These are phyloP conservation scores for Anthoceros angustus DNA, from an alignment of 225 moss, liverwort and hornwort genomes.

Conservation along the genomic window DNA sequence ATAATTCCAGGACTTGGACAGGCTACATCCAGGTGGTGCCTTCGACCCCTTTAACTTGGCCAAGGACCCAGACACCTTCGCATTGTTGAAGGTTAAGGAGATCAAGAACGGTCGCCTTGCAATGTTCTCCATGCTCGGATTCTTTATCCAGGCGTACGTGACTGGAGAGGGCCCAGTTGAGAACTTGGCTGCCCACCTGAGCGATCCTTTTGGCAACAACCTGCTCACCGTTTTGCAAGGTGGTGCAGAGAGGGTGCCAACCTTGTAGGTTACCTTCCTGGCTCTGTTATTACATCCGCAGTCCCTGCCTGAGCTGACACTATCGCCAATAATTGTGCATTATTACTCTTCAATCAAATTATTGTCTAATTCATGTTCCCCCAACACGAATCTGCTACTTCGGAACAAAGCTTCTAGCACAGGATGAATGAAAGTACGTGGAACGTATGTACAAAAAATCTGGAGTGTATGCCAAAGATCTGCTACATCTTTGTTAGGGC, in stretches of 20 bases:
- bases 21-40: slow-evolving; percentile 56
- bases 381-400: no score
- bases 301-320: no score
- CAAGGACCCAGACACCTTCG: slow-evolving; percentile 68
- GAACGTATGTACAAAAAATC: no score
- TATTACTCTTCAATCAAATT: no score
- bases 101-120: slow-evolving; percentile 72
- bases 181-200: slow-evolving; percentile 59
- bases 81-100: slow-evolving; percentile 74
- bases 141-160: slow-evolving; percentile 71
- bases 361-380: no score
- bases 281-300: no score
- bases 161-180: slow-evolving; percentile 69
- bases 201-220: slow-evolving; percentile 80
- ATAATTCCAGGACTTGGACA: slow-evolving; percentile 43
- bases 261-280: slow-evolving; percentile 23
- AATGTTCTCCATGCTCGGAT: slow-evolving; percentile 84
- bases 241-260: slow-evolving; percentile 36
- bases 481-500: no score
- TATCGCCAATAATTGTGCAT: no score
- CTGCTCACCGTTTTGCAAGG: slow-evolving; percentile 54
- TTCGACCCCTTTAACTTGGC: slow-evolving; percentile 71
- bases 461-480: no score
- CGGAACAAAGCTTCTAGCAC: no score
- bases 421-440: no score